Conservation (phyloP, 176 grass and related monocot species). For the Triticum aestivum region DNA sequence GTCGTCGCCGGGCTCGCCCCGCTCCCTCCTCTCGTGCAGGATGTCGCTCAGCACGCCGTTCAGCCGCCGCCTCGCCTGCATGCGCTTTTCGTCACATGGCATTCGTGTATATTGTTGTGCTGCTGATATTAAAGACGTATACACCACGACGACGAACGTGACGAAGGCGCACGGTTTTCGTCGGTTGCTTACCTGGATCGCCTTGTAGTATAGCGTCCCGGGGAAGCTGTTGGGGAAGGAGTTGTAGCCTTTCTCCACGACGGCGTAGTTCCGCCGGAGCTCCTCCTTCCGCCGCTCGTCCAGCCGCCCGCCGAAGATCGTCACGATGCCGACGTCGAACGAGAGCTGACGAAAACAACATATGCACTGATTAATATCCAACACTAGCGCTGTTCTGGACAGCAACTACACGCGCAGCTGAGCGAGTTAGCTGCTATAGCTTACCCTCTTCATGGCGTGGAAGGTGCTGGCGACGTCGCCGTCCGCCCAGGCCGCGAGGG, state of each 20-base stretch:
- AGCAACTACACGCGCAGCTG: not conserved
- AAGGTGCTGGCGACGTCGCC: slow-evolving; percentile 47
- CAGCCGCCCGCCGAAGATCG: slow-evolving; percentile 64
- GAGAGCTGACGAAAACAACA: slow-evolving; percentile 53
- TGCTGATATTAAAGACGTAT: not conserved
- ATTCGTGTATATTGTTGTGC: not conserved
- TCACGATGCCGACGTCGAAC: slow-evolving; percentile 77
- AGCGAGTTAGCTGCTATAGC: not conserved
- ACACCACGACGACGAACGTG: not conserved
- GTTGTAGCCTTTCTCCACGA: slow-evolving; percentile 97
- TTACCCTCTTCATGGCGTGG: slow-evolving; percentile 77
- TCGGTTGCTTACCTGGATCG: slow-evolving; percentile 61
- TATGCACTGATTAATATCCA: not conserved
- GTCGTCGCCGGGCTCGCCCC: slow-evolving; percentile 39
- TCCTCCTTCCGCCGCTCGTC: slow-evolving; percentile 52
- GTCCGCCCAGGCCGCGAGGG: slow-evolving; percentile 47
- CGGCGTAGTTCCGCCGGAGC: slow-evolving; percentile 66
- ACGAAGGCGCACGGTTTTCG: not conserved
- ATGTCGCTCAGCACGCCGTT: slow-evolving; percentile 64
- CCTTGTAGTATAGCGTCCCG: slow-evolving; percentile 66
- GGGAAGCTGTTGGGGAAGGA: slow-evolving; percentile 80
- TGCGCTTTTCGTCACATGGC: not conserved
- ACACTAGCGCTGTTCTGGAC: not conserved
- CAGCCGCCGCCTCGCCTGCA: slow-evolving; percentile 71
- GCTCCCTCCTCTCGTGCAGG: slow-evolving; percentile 60